phyloP scores from a whole-genome alignment of 2,329 filamentous ascomycete species.

The Aspergillus udagawae region DNA sequence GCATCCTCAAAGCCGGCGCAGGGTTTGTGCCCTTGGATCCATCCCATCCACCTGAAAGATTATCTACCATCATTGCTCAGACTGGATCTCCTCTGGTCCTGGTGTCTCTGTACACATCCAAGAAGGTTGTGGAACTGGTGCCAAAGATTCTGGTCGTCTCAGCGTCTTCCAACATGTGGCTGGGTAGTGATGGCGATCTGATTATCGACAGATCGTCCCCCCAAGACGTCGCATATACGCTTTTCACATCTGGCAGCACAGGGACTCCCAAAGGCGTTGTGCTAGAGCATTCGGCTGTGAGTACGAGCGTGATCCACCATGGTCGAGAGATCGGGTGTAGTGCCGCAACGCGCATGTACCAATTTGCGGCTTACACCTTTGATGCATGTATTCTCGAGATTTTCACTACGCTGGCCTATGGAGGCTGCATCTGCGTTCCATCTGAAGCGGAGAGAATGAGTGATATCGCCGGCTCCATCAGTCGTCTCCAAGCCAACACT shows the following conservation, averaged over 20 bases:
- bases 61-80: not conserved
- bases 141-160: not conserved
- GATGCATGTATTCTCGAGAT: slow-evolving; percentile 31
- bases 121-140: not conserved
- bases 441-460: slow-evolving; percentile 39
- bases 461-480: slow-evolving; percentile 44
- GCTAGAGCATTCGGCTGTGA: slow-evolving; percentile 53
- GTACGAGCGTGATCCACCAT: slow-evolving; percentile 48
- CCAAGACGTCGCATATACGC: slow-evolving; percentile 45
- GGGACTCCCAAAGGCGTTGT: slow-evolving; percentile 34
- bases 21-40: slow-evolving; percentile 3
- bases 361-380: slow-evolving; percentile 35
- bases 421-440: slow-evolving; percentile 44
- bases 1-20: not conserved
- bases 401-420: slow-evolving; percentile 14
- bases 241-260: slow-evolving; percentile 53
- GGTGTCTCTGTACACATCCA: not conserved
- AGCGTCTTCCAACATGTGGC: not conserved
- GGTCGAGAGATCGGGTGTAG: slow-evolving; percentile 40
- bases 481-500: not conserved
- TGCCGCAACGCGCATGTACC: slow-evolving; percentile 14
- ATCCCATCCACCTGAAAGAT: not conserved
- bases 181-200: not conserved
- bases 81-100: not conserved
- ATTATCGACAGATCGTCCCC: not conserved